These are phyloP conservation scores for Yamadazyma philogaea DNA, from an alignment of 805 yeast species.

Conservation along the genomic window DNA sequence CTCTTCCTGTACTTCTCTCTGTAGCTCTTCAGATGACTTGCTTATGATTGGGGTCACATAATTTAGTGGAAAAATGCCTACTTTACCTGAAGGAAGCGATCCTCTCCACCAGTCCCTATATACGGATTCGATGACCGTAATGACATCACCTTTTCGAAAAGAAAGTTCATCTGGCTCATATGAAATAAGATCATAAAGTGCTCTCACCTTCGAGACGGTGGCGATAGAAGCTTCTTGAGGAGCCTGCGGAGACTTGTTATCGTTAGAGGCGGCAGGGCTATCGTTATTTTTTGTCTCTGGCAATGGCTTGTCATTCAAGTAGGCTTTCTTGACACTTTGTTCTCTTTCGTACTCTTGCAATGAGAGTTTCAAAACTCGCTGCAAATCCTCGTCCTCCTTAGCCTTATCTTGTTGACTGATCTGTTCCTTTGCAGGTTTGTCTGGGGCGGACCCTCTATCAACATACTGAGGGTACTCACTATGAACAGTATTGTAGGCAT, in stretches of 20 bases:
- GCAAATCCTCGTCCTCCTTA: slow-evolving; percentile 72
- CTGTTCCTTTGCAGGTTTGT: slow-evolving; percentile 55
- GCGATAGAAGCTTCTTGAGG: slow-evolving; percentile 34
- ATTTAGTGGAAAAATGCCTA: slow-evolving; percentile 90
- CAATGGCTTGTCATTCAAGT: slow-evolving; percentile 32
- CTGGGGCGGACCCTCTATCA: slow-evolving; percentile 34
- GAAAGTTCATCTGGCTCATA: slow-evolving; percentile 85
- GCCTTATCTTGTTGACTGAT: slow-evolving; percentile 43
- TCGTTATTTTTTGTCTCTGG: slow-evolving; percentile 22
- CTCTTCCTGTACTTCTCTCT: slow-evolving; percentile 50
- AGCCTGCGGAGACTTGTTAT: neutral
- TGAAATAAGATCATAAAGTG: slow-evolving; percentile 76
- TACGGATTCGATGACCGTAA: slow-evolving; percentile 80
- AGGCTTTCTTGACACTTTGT: slow-evolving; percentile 27
- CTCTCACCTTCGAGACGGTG: slow-evolving; percentile 66
- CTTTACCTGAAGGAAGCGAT: slow-evolving; percentile 63
- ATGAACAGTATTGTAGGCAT: slow-evolving; percentile 52
- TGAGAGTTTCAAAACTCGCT: slow-evolving; percentile 71
- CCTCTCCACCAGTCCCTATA: slow-evolving; percentile 98
- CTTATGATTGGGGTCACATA: slow-evolving; percentile 79
- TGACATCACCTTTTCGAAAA: slow-evolving; percentile 82
- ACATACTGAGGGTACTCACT: slow-evolving; percentile 34
- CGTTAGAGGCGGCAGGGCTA: slow-evolving; percentile 13
- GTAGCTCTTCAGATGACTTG: slow-evolving; percentile 58
- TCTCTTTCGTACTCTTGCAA: slow-evolving; percentile 55